Base-by-base conservation (phyloP, 2,329 filamentous ascomycete genomes). In the Stylonectria norvegica region DNA sequence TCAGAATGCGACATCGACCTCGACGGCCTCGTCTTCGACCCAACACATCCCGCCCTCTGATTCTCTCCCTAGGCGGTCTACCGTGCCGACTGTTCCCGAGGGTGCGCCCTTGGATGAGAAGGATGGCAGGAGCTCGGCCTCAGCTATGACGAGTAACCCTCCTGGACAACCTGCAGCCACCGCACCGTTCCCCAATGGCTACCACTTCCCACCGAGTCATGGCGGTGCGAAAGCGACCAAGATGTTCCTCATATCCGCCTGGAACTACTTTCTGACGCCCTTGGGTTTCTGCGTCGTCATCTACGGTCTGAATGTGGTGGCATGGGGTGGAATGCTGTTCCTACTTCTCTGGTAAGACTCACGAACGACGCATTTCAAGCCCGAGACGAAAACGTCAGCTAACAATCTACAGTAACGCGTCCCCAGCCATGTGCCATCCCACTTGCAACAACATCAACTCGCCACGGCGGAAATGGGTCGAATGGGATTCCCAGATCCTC, bases 261-360 rank as follows among this genome's bases (percentile, higher is more conserved):
- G 80, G 79, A 75, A 78, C 37, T 95, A 88, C 68, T 78, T 85
- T 53, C 68, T 77, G 25, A 94, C 87, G 0, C 85, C 85, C 0
- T 64, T 86, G 39, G 88, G 89, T 3, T 89, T 93, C 59, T 68
- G 87, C 38, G 78, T 91, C 28, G 85, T 82, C 2, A 62, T 95
- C 5, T 95, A 94, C 63, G 81, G 84, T 10, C 74, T 93, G 42
- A 90, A 91, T 49, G 77, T 95, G 15, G 79, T 95, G 8, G 89
- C 86, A 1, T 95, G 89, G 89, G 89, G 89, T 36, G 88, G 85
- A 42, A 95, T 95, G 89, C 73, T 95, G 22, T 94, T 95, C 65
- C 70, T 95, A 14, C 71, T 95, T 2, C 78, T 95, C 18, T 85
- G 83, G 69, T 87, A 89, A 55, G 87, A 76, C 15, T 40, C 56